These are phyloP conservation scores for Solanum lycopersicoides DNA, from an alignment of 257 asterid genomes.

Conservation along the genomic window DNA sequence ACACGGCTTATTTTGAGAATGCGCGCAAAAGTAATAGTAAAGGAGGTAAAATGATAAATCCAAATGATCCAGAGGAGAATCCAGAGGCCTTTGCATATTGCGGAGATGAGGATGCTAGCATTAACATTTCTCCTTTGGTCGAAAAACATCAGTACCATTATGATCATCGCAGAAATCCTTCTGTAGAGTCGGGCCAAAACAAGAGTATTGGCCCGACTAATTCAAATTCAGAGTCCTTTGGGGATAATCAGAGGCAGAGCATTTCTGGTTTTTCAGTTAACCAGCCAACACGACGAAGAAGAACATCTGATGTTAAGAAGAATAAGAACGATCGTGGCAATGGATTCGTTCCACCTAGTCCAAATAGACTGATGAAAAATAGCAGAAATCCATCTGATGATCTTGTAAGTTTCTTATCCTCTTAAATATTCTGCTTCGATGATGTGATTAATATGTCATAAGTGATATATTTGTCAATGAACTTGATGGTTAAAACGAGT, in stretches of 20 bases:
- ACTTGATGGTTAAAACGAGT: background rate
- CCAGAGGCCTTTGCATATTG: conserved; percentile 43
- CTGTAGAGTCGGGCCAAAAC: conserved; percentile 1
- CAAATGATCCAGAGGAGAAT: conserved; percentile 74
- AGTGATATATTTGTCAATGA: background rate
- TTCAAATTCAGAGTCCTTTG: conserved; percentile 13
- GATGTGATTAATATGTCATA: background rate
- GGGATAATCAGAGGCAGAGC: conserved; percentile 20
- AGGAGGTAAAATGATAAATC: conserved; percentile 41
- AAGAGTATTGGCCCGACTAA: conserved; percentile 10
- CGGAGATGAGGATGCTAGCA: background rate
- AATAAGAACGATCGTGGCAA: conserved; percentile 5
- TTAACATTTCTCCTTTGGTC: background rate
- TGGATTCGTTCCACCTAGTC: conserved; percentile 10
- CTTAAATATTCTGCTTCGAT: background rate
- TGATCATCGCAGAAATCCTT: conserved; percentile 11
- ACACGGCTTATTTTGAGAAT: conserved; percentile 64
- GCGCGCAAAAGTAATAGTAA: conserved; percentile 46
- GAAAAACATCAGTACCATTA: background rate
- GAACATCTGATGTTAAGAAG: conserved; percentile 16
- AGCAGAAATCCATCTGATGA: conserved; percentile 27
- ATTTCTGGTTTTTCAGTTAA: conserved; percentile 3
- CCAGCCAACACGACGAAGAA: conserved; percentile 8
- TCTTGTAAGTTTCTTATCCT: conserved; percentile 24
- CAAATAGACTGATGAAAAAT: background rate